Evolutionary conservation across 2,329 filamentous ascomycete genomes (phyloP).

Genomic region (Talaromyces sp.): DNA sequence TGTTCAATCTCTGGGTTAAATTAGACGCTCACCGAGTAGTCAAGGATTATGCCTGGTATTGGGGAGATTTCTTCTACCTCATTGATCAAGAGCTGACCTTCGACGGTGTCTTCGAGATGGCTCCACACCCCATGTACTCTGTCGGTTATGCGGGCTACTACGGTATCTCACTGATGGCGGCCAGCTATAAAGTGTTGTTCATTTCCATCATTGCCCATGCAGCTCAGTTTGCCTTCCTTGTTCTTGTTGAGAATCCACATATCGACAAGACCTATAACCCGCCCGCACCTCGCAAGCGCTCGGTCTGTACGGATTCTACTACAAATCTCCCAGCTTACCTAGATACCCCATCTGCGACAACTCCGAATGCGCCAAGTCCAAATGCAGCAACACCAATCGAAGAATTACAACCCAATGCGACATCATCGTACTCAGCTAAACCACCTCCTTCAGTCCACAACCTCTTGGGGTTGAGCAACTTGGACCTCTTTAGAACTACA

Average conservation of each 20-base stretch:
- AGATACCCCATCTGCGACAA: constrained; percentile 27
- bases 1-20: constrained; percentile 98
- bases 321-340: constrained; percentile 32
- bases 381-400: constrained; percentile 38
- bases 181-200: constrained; percentile 95
- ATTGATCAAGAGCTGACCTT: constrained; percentile 98
- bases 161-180: constrained; percentile 96
- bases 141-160: constrained; percentile 98
- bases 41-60: constrained; percentile 99
- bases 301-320: constrained; percentile 33
- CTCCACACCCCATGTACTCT: constrained; percentile 97
- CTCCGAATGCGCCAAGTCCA: neutral
- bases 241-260: constrained; percentile 91
- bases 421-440: constrained; percentile 45
- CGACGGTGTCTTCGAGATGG: constrained; percentile 98
- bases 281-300: constrained; percentile 69
- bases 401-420: constrained; percentile 40
- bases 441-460: constrained; percentile 75
- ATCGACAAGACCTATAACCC: constrained; percentile 98
- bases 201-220: constrained; percentile 95
- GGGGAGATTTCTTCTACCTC: constrained; percentile 99
- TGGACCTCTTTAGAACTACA: constrained; percentile 85
- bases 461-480: constrained; percentile 77
- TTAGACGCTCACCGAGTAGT: constrained; percentile 96
- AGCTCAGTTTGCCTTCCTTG: constrained; percentile 90